A percentile compares a stretch with the other conserved stretches of the same genome.
Evolutionary conservation across 2,329 filamentous ascomycete genomes (phyloP).

Genomic region (Pseudopithomyces maydicus): DNA sequence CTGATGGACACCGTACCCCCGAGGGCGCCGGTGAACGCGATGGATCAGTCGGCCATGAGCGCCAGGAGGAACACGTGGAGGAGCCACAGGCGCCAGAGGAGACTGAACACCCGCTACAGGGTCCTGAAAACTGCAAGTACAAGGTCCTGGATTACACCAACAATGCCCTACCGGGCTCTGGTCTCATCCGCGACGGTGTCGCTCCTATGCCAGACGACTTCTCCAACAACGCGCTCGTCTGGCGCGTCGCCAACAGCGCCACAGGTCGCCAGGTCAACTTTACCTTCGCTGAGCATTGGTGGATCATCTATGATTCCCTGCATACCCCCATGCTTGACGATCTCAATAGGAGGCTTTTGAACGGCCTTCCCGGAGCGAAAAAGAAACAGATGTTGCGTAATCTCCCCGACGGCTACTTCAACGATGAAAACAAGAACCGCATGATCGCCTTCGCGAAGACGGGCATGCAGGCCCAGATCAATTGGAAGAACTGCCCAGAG

Average conservation of each 20-base stretch:
- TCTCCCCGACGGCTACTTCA: neutral
- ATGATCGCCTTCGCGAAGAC: constrained; percentile 3
- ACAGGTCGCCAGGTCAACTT: neutral
- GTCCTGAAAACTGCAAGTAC: no score
- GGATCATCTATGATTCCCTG: neutral
- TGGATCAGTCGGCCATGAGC: no score
- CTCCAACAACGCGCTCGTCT: neutral
- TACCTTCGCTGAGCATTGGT: neutral
- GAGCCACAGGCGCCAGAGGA: no score
- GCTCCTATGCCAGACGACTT: neutral
- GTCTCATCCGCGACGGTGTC: constrained; percentile 4
- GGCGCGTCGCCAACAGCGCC: constrained; percentile 2
- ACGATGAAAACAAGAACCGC: neutral
- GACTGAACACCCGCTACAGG: no score
- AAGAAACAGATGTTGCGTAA: neutral
- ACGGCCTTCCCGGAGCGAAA: neutral
- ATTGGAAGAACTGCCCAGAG: constrained; percentile 5
- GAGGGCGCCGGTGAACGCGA: no score
- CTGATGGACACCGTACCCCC: no score
- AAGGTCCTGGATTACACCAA: neutral
- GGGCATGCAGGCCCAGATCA: constrained; percentile 4
- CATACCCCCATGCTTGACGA: neutral
- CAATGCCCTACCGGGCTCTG: neutral
- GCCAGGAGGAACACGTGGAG: no score
- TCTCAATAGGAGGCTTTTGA: constrained; percentile 1